These are phyloP conservation scores for Kluyveromyces aestuarii DNA, from an alignment of 805 yeast species.

Conservation along the genomic window DNA sequence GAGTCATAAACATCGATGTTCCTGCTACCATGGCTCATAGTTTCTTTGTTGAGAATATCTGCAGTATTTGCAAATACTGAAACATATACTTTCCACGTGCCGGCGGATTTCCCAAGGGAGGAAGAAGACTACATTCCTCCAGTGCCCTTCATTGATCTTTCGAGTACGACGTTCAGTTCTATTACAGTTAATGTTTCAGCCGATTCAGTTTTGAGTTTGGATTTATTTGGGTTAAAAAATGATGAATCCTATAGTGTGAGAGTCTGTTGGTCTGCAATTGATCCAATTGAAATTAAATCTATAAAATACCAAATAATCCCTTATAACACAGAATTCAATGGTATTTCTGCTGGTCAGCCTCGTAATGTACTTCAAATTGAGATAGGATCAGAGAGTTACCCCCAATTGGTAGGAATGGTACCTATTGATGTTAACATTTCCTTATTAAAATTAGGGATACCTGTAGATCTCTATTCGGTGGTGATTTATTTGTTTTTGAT, in stretches of 20 bases:
- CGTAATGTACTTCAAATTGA: conserved; percentile 10
- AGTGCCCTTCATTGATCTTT: conserved; percentile 5
- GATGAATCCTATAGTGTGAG: conserved; percentile 17
- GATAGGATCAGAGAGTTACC: conserved; percentile 13
- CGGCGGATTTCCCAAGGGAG: conserved; percentile 8
- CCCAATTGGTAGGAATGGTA: conserved; percentile 8
- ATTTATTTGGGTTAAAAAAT: conserved; percentile 8
- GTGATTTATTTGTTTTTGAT: conserved; percentile 9
- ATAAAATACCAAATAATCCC: conserved; percentile 9
- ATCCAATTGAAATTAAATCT: conserved; percentile 16
- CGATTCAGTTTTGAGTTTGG: conserved; percentile 6
- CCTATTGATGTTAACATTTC: conserved; percentile 17
- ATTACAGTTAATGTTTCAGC: conserved; percentile 1
- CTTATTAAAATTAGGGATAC: conserved; percentile 14
- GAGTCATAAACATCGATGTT: neutral
- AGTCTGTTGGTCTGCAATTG: conserved; percentile 25
- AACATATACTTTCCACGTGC: conserved; percentile 11
- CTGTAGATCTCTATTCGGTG: conserved; percentile 18
- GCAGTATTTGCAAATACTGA: conserved; percentile 14
- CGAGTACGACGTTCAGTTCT: conserved; percentile 2
- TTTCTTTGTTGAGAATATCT: neutral
- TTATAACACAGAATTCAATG: conserved; percentile 6
- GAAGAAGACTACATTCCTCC: conserved; percentile 4
- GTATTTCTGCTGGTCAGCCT: conserved; percentile 3
- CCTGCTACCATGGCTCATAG: neutral